Evolutionary conservation across 1,284 basidiomycete genomes (phyloP).

Genomic region (Pholiota adiposa): DNA sequence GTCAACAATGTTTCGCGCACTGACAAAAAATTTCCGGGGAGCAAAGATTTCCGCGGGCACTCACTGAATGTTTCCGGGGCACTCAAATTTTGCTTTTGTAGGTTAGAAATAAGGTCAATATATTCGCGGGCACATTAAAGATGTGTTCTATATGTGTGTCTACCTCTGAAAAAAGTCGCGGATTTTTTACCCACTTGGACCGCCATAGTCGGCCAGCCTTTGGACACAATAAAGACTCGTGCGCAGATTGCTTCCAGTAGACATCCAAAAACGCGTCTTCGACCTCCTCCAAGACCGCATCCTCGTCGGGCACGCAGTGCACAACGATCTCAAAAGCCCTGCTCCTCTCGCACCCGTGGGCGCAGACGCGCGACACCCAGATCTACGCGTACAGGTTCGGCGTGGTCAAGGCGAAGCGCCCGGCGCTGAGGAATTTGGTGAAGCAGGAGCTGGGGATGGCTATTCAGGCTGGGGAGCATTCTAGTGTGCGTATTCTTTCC

Average conservation of each 20-base stretch:
- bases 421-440: constrained; percentile 83
- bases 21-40: too few relatives aligned
- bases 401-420: constrained; percentile 64
- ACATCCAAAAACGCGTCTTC: constrained; percentile 83
- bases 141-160: too few relatives aligned
- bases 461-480: constrained; percentile 91
- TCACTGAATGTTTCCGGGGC: too few relatives aligned
- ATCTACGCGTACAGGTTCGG: constrained; percentile 59
- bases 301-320: constrained; percentile 92
- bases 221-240: constrained; percentile 88
- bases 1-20: too few relatives aligned
- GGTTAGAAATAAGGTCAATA: too few relatives aligned
- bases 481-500: constrained; percentile 60
- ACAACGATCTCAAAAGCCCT: constrained; percentile 93
- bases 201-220: too few relatives aligned
- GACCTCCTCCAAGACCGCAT: constrained; percentile 81
- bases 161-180: too few relatives aligned
- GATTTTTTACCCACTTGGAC: too few relatives aligned
- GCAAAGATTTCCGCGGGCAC: too few relatives aligned
- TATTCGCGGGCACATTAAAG: too few relatives aligned
- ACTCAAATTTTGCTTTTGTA: too few relatives aligned
- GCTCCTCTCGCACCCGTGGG: constrained; percentile 87
- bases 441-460: constrained; percentile 81
- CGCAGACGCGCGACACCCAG: constrained; percentile 86
- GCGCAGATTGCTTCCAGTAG: constrained; percentile 80